Conservation (phyloP, 108 stramenopile genomes). For the Cyclostephanos invisitatus region DNA sequence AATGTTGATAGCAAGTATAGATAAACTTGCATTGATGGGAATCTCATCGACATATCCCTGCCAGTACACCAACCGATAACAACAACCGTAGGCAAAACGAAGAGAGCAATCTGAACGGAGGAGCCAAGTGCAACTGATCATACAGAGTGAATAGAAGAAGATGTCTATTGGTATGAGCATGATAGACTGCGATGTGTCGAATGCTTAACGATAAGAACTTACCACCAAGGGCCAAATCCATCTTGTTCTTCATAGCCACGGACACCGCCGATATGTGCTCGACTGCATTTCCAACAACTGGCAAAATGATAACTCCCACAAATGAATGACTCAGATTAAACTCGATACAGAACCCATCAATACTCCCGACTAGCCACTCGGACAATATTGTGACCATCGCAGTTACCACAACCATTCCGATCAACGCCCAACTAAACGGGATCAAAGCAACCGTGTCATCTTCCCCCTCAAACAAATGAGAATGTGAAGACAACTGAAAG, state of each 20-base stretch:
- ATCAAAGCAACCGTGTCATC: constrained; percentile 55
- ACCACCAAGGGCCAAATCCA: constrained; percentile 91
- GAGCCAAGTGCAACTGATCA: constrained; percentile 81
- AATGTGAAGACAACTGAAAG: constrained; percentile 94
- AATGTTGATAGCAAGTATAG: constrained; percentile 79
- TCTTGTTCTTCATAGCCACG: constrained; percentile 93
- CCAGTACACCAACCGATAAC: constrained; percentile 81
- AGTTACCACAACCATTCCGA: constrained; percentile 72
- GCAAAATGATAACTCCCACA: constrained; percentile 90
- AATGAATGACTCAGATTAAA: constrained; percentile 84
- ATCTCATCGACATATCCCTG: constrained; percentile 90
- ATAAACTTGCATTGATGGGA: constrained; percentile 82
- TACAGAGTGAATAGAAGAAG: background rate
- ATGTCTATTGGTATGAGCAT: background rate
- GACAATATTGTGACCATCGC: constrained; percentile 80
- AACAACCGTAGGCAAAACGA: constrained; percentile 87
- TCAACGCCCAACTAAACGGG: constrained; percentile 70
- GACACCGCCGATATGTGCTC: constrained; percentile 92
- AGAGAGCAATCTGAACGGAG: constrained; percentile 87
- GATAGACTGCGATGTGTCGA: background rate
- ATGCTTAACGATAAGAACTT: constrained; percentile 14
- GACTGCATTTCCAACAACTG: constrained; percentile 94
- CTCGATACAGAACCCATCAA: constrained; percentile 81
- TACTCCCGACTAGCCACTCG: constrained; percentile 76
- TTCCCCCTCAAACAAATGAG: constrained; percentile 73